Percentiles rank a stretch among this genome's conserved stretches.
Evolutionary conservation across 345 rosid genomes (phyloP).

Genomic region (Bruguiera parviflora): DNA sequence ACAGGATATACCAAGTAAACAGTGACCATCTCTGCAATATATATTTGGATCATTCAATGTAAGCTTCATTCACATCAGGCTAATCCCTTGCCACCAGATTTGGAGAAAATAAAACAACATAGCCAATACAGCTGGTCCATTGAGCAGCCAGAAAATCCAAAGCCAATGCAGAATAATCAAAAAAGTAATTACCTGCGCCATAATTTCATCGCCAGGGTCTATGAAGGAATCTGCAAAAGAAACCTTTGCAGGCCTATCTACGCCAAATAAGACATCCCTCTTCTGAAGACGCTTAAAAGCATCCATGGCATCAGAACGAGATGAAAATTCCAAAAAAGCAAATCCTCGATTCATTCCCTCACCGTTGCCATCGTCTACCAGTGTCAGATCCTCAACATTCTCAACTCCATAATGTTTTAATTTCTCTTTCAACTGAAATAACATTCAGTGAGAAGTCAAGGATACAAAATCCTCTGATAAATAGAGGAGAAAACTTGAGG

Average conservation of each 20-base stretch:
- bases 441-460: conserved; percentile 33
- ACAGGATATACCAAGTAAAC: neutral
- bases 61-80: neutral
- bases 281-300: conserved; percentile 87
- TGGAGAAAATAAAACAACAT: neutral
- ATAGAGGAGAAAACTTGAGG: conserved; percentile 13
- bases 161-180: conserved; percentile 22
- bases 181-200: conserved; percentile 80
- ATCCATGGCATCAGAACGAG: conserved; percentile 93
- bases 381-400: conserved; percentile 76
- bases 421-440: conserved; percentile 86
- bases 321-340: conserved; percentile 91
- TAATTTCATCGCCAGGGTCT: conserved; percentile 89
- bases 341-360: conserved; percentile 93
- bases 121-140: neutral
- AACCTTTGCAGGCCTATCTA: conserved; percentile 95
- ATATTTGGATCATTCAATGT: neutral
- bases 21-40: neutral
- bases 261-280: conserved; percentile 89
- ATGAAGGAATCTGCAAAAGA: conserved; percentile 96
- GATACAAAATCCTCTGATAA: conserved; percentile 7
- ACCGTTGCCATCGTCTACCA: conserved; percentile 89
- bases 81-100: conserved; percentile 1
- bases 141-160: conserved; percentile 11
- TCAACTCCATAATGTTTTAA: conserved; percentile 93